phyloP scores from a whole-genome alignment of 371 early-diverging fungal species.

The Rhizopus delemar region DNA sequence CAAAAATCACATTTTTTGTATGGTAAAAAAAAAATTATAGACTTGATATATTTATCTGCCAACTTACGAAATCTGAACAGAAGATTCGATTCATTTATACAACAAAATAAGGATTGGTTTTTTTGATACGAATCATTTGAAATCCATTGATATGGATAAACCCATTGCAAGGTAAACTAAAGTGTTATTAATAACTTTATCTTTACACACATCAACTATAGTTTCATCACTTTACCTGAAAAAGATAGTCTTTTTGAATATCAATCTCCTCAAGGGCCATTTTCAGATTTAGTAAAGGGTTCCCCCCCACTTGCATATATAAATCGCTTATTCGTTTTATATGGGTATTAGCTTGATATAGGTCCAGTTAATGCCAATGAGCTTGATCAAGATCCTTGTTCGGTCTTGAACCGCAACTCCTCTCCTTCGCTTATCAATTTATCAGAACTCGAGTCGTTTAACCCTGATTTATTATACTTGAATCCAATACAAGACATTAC shows the following conservation, averaged over 20 bases:
- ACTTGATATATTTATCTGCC: background rate
- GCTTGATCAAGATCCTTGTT: too few species aligned
- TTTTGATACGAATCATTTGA: background rate
- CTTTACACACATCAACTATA: background rate
- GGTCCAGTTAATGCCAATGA: too few species aligned
- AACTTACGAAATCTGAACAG: conserved; percentile 1
- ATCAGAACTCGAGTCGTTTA: too few species aligned
- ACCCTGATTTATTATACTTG: too few species aligned
- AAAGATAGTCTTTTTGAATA: conserved; percentile 9
- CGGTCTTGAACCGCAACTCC: too few species aligned
- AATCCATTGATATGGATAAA: conserved; percentile 6
- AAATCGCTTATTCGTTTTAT: too few species aligned
- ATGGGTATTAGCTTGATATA: too few species aligned
- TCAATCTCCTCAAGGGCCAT: background rate
- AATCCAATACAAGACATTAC: background rate
- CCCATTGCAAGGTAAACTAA: conserved; percentile 4
- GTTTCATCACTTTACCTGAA: conserved; percentile 12
- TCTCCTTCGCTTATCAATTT: too few species aligned
- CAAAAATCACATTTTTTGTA: conserved; percentile 16
- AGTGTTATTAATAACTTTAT: background rate
- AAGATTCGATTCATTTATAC: conserved; percentile 10
- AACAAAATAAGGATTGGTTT: conserved; percentile 6
- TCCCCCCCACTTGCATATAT: too few species aligned
- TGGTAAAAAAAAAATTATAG: conserved; percentile 9
- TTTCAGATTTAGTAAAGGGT: conserved; percentile 15